Base-by-base conservation (phyloP, 2,329 filamentous ascomycete species). In the Lasiodiplodia citricola region DNA sequence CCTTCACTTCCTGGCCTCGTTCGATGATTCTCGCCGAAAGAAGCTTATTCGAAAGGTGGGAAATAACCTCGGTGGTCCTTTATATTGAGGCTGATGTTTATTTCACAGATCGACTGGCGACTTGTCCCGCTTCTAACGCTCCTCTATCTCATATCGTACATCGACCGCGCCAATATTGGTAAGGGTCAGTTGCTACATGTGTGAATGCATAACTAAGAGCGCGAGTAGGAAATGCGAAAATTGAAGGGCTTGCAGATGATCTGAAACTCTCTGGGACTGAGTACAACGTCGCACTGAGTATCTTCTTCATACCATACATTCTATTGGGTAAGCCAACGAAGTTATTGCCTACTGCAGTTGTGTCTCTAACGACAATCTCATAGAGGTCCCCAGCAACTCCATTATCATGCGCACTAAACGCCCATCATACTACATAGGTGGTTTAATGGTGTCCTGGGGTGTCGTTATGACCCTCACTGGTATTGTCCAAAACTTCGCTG, bases 321-420 rank as follows among this genome's bases (percentile, higher is more conserved):
- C 4, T 25, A 25, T 25, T 25, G 25, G 25, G 25, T 25, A 25
- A 25, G 25, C 25, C 25, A 25, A 25, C 25, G 25, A 25, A 25
- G 25, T 25, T 25, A 25, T 25, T 25, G 25, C 25, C 25, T 25
- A 4, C 25, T 25, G 25, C 25, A 25, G 25, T 25, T 25, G 25
- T 25, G 25, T 25, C 25, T 25, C 25, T 4, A 73, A 74, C 0
- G 76, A 77, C 52, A 56, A 72, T 35, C 71, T 87, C 2, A 78
- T 83, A 67, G 82, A 83, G 69, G 80, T 77, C 2, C 87, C 87
- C 0, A 88, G 86, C 70, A 89, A 89, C 70, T 87, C 87, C 70
- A 79, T 88, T 18, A 81, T 90, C 18, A 89, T 89, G 71, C 80
- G 83, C 2, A 87, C 86, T 0, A 86, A 84, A 0, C 55, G 55